Base-by-base conservation (phyloP, 345 rosid genomes). In the Pistacia atlantica region DNA sequence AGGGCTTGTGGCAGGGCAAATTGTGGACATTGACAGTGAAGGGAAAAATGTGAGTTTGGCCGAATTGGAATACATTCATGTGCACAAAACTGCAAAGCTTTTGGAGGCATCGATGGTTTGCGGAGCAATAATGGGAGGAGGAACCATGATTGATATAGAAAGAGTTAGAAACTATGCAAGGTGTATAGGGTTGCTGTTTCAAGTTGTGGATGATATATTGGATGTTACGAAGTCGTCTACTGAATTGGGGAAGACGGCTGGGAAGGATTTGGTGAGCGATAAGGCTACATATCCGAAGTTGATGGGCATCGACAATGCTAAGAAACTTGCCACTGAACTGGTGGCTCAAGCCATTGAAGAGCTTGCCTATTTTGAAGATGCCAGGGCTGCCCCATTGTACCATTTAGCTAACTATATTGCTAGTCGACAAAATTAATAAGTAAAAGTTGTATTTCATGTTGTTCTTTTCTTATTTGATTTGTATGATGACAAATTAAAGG, bases 1-100 rank as follows among this genome's bases (percentile, higher is more conserved):
- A 68, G 90, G 94, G 49, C 65, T 87, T 0, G 92, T 81, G 35
- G 92, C 89, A 8, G 92, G 94, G 11, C 91, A 90, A 77, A 66
- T 86, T 0, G 87, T 87, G 69, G 91, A 90, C 78, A 65, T 88
- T 3, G 72, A 49, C 11, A 87, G 90, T 31, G 91, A 84, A 75
- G 91, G 94, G 6, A 81, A 71, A 22, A 71, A 82, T 0, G 81
- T 83, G 56, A 68, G 82, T 31, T 62, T 83, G 48, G 72, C 38
- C 0, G 84, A 80, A 0, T 48, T 87, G 75, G 82, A 85, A 77
- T 78, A 78, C 64, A 87, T 87, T 68, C 85, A 78, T 58, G 74
- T 77, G 35, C 86, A 83, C 37, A 87, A 87, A 76, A 82, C 84
- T 0, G 84, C 86, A 0, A 82, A 71, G 80, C 84, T 84, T 31